phyloP scores from a whole-genome alignment of 805 yeast species.

The Suhomyces sp. region DNA sequence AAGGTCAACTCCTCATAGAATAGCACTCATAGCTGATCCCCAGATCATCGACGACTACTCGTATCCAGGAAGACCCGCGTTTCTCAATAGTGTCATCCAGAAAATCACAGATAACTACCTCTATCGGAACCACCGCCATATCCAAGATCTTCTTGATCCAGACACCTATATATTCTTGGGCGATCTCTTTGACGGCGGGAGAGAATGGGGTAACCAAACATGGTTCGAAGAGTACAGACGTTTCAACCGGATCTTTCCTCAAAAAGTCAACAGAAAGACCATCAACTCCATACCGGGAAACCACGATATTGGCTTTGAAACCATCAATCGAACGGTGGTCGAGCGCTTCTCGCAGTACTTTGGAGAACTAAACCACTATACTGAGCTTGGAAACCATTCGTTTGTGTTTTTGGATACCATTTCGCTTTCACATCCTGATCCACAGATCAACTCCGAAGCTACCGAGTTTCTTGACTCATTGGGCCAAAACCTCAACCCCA shows the following conservation, averaged over 20 bases:
- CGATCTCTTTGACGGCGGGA: conserved; percentile 92
- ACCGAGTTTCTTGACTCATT: conserved; percentile 46
- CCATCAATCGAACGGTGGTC: conserved; percentile 54
- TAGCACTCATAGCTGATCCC: conserved; percentile 82
- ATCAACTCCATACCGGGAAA: conserved; percentile 70
- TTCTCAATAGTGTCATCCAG: conserved; percentile 54
- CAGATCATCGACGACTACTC: conserved; percentile 88
- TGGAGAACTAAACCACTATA: conserved; percentile 62
- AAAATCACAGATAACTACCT: conserved; percentile 74
- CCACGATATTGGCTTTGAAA: conserved; percentile 95
- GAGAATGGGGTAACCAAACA: conserved; percentile 68
- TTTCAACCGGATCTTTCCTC: conserved; percentile 65
- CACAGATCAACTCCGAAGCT: conserved; percentile 48
- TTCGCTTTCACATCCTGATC: conserved; percentile 61
- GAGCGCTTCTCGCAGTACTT: conserved; percentile 67
- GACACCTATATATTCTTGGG: conserved; percentile 80
- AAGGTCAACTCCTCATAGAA: conserved; percentile 40
- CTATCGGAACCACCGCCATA: conserved; percentile 64
- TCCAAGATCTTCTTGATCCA: conserved; percentile 62
- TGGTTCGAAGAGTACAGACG: conserved; percentile 74
- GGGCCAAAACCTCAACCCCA: conserved; percentile 20
- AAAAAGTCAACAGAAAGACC: conserved; percentile 41
- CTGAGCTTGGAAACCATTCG: conserved; percentile 68
- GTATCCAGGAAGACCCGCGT: conserved; percentile 65
- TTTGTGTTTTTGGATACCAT: conserved; percentile 76